Conservation (phyloP, 2,329 filamentous ascomycete species). For the Huntiella decipiens region DNA sequence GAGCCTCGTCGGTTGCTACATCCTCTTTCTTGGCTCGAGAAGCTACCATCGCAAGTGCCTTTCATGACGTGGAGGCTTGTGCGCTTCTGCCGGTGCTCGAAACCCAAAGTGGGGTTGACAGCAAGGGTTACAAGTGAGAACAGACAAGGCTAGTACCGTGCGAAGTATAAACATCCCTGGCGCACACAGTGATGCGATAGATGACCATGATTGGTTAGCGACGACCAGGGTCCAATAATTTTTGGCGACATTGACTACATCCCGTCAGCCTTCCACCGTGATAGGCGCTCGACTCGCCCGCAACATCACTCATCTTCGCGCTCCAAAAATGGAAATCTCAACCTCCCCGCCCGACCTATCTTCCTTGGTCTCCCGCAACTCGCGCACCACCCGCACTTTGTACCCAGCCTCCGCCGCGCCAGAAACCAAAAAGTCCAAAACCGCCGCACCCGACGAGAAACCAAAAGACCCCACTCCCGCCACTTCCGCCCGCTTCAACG, state of each 20-base stretch:
- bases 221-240: background rate
- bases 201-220: background rate
- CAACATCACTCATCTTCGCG: background rate
- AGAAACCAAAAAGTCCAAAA: slow-evolving; percentile 17
- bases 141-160: slow-evolving; percentile 2
- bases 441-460: background rate
- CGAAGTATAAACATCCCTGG: background rate
- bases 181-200: background rate
- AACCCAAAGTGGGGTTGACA: background rate
- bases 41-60: background rate
- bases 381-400: slow-evolving; percentile 8
- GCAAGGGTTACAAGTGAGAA: background rate
- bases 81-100: background rate
- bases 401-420: slow-evolving; percentile 14
- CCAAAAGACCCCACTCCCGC: slow-evolving; percentile 11
- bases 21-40: no score
- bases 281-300: background rate
- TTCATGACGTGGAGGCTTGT: slow-evolving; percentile 2
- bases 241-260: background rate
- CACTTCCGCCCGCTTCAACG: slow-evolving; percentile 34
- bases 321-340: slow-evolving; percentile 6
- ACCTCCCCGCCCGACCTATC: slow-evolving; percentile 8
- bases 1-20: no score
- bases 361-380: slow-evolving; percentile 10
- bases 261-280: background rate